Evolutionary conservation across 2,329 filamentous ascomycete genomes (phyloP).

Genomic region (Clarireedia homoeocarpa): DNA sequence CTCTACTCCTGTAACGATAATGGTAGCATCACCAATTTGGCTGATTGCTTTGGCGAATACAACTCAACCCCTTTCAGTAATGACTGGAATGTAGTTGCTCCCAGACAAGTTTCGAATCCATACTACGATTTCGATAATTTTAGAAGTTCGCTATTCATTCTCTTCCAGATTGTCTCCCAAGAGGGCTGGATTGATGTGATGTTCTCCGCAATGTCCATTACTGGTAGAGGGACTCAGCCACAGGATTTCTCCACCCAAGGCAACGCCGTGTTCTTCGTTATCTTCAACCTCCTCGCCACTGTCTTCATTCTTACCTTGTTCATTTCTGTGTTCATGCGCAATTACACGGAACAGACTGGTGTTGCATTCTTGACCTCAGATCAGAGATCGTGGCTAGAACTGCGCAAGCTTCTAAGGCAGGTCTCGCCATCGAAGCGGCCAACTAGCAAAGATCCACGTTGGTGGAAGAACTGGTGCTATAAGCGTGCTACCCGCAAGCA

Average conservation of each 20-base stretch:
- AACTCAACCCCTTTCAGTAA: slow-evolving; percentile 62
- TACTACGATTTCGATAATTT: slow-evolving; percentile 95
- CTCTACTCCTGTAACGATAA: slow-evolving; percentile 75
- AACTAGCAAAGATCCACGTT: slow-evolving; percentile 65
- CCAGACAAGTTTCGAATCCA: slow-evolving; percentile 71
- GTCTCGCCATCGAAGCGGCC: slow-evolving; percentile 93
- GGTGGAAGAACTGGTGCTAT: slow-evolving; percentile 91
- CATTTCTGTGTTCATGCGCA: slow-evolving; percentile 99
- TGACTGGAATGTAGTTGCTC: slow-evolving; percentile 74
- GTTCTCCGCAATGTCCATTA: slow-evolving; percentile 75
- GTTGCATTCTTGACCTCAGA: slow-evolving; percentile 94
- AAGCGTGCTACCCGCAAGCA: slow-evolving; percentile 89
- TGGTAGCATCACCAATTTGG: slow-evolving; percentile 49
- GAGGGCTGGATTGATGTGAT: slow-evolving; percentile 98
- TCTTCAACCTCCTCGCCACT: slow-evolving; percentile 92
- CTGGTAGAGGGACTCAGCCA: slow-evolving; percentile 67
- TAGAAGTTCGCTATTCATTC: slow-evolving; percentile 84
- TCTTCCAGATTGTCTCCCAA: slow-evolving; percentile 98
- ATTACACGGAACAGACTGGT: slow-evolving; percentile 97
- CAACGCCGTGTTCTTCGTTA: slow-evolving; percentile 92
- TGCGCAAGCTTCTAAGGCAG: slow-evolving; percentile 84
- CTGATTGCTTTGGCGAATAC: slow-evolving; percentile 80
- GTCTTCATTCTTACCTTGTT: slow-evolving; percentile 97
- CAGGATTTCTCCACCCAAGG: slow-evolving; percentile 60
- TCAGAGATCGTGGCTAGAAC: slow-evolving; percentile 91